Evolutionary conservation across 208 protist genomes (phyloP), one percentile per base, ranked within the genome.

Genomic region (Phytomonas francai): DNA sequence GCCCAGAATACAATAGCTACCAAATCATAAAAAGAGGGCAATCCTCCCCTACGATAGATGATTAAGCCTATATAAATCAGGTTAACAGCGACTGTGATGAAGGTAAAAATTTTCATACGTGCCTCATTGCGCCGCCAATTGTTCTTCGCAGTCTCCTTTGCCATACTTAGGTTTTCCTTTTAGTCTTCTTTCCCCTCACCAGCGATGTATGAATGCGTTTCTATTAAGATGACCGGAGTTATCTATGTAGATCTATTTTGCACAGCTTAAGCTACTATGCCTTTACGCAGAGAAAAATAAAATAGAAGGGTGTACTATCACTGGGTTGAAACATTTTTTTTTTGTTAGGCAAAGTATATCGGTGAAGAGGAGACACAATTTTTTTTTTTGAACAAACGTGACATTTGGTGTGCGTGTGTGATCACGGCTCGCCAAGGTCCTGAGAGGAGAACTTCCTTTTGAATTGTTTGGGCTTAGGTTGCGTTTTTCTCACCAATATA

Each of bases 61-160:
- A 93, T 79, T 31, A 64, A 63, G 57, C 76, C 19, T 27, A 87
- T n/a, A 32, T 89, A 90, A 30, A 93, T 22, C 7, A 67, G 65
- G 62, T 94, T 96, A 12, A 96, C 72, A 4, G 61, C 76, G 0
- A 67, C 57, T 19, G 85, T 93, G 72, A 92, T 84, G 27, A 84
- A 14, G 3, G 76, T 75, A 59, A 96, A 96, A 36, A 77, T 54
- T 6, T 71, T 73, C 85, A 96, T 93, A 49, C 88, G 86, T 27
- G 68, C 68, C 9, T 34, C 74, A 75, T 96, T 96, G 49, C 60
- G 70, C 49, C 73, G 75, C 71, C 72, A 70, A 64, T 94, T 96
- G 70, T 82, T 88, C 77, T 96, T 96, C 8, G 88, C 88, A 3
- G 84, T 94, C 59, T 91, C 85, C 68, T 93, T 94, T 14, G 91